Evolutionary conservation across 1,284 basidiomycete genomes (phyloP), one percentile per base, ranked within the genome.

Genomic region (Microbotryum violaceum): DNA sequence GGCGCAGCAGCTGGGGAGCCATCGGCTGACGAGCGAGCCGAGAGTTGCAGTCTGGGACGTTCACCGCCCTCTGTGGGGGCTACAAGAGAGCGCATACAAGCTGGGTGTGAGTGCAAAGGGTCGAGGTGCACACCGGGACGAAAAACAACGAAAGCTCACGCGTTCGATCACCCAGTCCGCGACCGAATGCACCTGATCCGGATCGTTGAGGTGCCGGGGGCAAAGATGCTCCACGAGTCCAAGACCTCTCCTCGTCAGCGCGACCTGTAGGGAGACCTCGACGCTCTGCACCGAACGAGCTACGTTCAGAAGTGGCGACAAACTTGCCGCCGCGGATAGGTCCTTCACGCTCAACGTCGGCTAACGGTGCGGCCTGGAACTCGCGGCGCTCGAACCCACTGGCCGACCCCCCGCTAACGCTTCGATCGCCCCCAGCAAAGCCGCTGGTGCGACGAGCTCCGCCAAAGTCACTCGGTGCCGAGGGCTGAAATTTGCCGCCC

Each of bases 1-100:
- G 84, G 45, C 86, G 87, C 49, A 85, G 85, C 18, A 88, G 90
- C 61, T 74, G 82, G 63, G 75, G 84, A 45, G 87, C 85, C 56
- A 31, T 50, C n/a, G 20, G 56, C 33, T 4, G 49, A 50, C 7
- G 63, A 62, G 45, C 66, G 64, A 20, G 66, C 66, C 2, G 68
- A 58, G 46, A 71, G 58, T 42, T 68, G 56, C 4, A 68, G 59
- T 31, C 59, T 64, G 3, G 54, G 66, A 27, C 64, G 64, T 27
- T 56, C 45, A 45, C 57, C 55, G n/a, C 49, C 53, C 20, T 56
- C 61, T 27, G 66, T 48, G 4, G 54, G 49, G 25, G 61, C 49
- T 49, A 33, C 6, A 25, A 42, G 27, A 29, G 2, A 23, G 31
- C 20, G 33, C 12, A 29, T n/a, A 18, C 25, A 29, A 31, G 51